Percentiles rank a stretch among this genome's conserved stretches.
Evolutionary conservation across 768 basidiomycete genomes (phyloP).

Genomic region (Pulveroboletus sp.): DNA sequence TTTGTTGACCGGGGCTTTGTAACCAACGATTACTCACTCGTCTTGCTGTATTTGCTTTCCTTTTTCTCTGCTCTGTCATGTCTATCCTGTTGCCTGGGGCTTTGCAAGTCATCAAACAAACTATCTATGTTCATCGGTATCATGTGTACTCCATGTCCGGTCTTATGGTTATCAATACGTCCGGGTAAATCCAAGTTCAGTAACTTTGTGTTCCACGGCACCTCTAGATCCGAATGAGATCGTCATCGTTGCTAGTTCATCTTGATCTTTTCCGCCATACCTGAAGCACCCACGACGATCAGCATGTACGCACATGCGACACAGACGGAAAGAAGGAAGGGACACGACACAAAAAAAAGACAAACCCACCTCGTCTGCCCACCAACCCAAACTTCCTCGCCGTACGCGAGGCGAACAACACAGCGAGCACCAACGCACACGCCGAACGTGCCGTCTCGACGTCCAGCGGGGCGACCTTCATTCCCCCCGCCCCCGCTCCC

Average conservation of each 20-base stretch:
- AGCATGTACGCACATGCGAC: background rate
- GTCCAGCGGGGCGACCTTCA: conserved; percentile 46
- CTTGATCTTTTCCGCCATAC: conserved; percentile 25
- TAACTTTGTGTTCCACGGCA: background rate
- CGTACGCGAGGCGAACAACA: conserved; percentile 58
- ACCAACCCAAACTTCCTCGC: conserved; percentile 53
- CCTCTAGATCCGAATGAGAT: background rate
- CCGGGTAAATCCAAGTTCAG: background rate
- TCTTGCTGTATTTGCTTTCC: background rate
- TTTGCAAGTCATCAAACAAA: conserved; percentile 11
- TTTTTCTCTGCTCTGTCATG: too few relatives aligned
- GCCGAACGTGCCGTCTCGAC: conserved; percentile 63
- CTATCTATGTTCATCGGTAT: too few relatives aligned
- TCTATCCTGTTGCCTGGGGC: conserved; percentile 1
- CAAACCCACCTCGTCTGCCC: conserved; percentile 14
- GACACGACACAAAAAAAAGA: background rate
- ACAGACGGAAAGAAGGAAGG: too few relatives aligned
- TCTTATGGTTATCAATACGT: background rate
- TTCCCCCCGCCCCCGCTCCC: conserved; percentile 4
- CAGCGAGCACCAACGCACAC: conserved; percentile 62
- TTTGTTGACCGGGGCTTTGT: conserved; percentile 14
- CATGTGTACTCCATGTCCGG: background rate
- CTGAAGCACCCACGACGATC: conserved; percentile 1
- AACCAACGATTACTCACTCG: background rate
- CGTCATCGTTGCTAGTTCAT: conserved; percentile 6